Evolutionary conservation across 805 yeast genomes (phyloP).

Genomic region (Candida michaelii): DNA sequence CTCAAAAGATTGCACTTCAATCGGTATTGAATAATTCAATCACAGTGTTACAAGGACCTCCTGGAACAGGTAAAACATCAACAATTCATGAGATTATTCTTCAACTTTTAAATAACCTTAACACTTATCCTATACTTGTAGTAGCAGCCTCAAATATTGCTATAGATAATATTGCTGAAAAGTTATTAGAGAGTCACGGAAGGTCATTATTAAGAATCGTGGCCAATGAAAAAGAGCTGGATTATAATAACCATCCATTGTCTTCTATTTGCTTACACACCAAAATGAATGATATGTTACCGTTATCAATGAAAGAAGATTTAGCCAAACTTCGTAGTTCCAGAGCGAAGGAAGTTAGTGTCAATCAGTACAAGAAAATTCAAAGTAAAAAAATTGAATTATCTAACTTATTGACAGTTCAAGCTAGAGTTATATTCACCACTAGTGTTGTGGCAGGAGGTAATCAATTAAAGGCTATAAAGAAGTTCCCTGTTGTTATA

Average conservation of each 20-base stretch:
- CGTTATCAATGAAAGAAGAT: constrained; percentile 44
- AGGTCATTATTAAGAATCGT: constrained; percentile 57
- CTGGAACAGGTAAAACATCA: constrained; percentile 61
- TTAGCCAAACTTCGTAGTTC: constrained; percentile 44
- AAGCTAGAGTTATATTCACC: constrained; percentile 68
- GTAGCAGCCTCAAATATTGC: constrained; percentile 79
- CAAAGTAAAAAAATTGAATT: constrained; percentile 44
- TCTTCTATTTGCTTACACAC: constrained; percentile 64
- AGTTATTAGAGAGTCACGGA: constrained; percentile 50
- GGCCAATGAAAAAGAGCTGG: constrained; percentile 59
- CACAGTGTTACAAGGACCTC: constrained; percentile 55
- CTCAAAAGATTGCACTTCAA: constrained; percentile 58
- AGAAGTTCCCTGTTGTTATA: constrained; percentile 62
- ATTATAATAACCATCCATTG: constrained; percentile 60
- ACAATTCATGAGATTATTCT: constrained; percentile 46
- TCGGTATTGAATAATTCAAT: constrained; percentile 51
- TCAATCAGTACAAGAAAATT: constrained; percentile 51
- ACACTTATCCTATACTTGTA: constrained; percentile 63
- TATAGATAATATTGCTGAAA: constrained; percentile 74
- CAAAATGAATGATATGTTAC: constrained; percentile 50
- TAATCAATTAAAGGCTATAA: constrained; percentile 54
- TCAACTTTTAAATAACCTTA: constrained; percentile 53
- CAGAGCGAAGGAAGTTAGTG: constrained; percentile 33
- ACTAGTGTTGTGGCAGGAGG: constrained; percentile 77
- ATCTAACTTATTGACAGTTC: constrained; percentile 52